Percentiles rank a stretch among this genome's conserved stretches.
phyloP scores from a whole-genome alignment of 352 stramenopile genomes.

The Pythium folliculosum region DNA sequence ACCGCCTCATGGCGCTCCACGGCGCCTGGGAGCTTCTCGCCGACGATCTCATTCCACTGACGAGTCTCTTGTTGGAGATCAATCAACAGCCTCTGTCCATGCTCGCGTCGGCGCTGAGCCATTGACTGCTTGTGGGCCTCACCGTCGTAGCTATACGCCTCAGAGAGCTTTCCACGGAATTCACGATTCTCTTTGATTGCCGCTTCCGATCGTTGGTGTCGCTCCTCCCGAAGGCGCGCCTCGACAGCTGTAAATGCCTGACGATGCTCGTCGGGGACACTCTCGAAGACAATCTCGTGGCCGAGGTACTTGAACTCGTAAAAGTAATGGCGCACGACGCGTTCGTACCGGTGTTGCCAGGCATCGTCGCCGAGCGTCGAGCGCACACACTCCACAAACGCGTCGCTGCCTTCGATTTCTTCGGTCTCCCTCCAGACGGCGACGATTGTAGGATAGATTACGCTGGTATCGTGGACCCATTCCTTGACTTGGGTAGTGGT shows the following conservation, averaged over 20 bases:
- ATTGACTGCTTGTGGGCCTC: neutral
- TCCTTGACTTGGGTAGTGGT: slow-evolving; percentile 48
- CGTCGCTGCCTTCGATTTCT: slow-evolving; percentile 28
- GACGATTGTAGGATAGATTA: slow-evolving; percentile 60
- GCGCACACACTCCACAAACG: slow-evolving; percentile 48
- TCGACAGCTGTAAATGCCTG: slow-evolving; percentile 22
- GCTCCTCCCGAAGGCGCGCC: slow-evolving; percentile 27
- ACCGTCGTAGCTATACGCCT: slow-evolving; percentile 31
- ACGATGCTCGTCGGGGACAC: slow-evolving; percentile 19
- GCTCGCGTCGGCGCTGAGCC: slow-evolving; percentile 6
- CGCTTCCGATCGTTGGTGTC: slow-evolving; percentile 32
- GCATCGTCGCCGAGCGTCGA: slow-evolving; percentile 28
- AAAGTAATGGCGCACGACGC: slow-evolving; percentile 60
- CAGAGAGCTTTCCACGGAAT: slow-evolving; percentile 34
- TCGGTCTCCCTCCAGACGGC: slow-evolving; percentile 39
- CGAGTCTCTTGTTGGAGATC: slow-evolving; percentile 26
- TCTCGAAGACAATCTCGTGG: slow-evolving; percentile 44
- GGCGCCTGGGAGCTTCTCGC: slow-evolving; percentile 6
- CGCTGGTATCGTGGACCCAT: slow-evolving; percentile 46
- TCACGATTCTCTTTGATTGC: slow-evolving; percentile 43
- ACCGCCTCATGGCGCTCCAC: slow-evolving; percentile 7
- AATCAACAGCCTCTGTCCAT: slow-evolving; percentile 23
- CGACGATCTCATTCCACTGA: slow-evolving; percentile 35
- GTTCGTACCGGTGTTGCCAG: slow-evolving; percentile 59
- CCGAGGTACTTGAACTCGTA: slow-evolving; percentile 77